These are phyloP conservation scores for Nakazawaea ernobii DNA, from an alignment of 805 yeast genomes.

Conservation along the genomic window DNA sequence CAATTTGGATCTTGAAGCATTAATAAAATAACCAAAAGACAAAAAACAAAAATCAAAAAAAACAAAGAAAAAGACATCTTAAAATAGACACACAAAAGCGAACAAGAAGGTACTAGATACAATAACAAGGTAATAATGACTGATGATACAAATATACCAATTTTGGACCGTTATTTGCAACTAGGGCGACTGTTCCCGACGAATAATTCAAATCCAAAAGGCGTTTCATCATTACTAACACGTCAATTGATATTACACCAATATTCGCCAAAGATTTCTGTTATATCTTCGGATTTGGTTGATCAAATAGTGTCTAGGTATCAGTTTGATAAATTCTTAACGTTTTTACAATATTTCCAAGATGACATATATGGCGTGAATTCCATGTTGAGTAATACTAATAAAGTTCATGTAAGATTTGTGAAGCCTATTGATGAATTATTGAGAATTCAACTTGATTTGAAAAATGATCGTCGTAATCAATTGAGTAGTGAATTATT, in stretches of 20 bases:
- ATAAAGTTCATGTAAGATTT: slow-evolving; percentile 20
- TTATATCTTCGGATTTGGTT: slow-evolving; percentile 20
- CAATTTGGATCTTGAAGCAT: too few species aligned
- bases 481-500: slow-evolving; percentile 19
- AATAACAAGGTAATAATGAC: not conserved
- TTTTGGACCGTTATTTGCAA: not conserved
- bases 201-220: slow-evolving; percentile 17
- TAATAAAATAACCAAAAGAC: too few species aligned
- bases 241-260: slow-evolving; percentile 23
- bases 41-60: too few species aligned
- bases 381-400: slow-evolving; percentile 1
- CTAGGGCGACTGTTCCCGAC: not conserved
- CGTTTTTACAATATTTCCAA: slow-evolving; percentile 24
- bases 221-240: slow-evolving; percentile 21
- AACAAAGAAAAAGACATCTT: not conserved
- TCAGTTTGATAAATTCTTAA: slow-evolving; percentile 16
- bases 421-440: slow-evolving; percentile 20
- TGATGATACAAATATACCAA: not conserved
- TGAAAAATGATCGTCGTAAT: slow-evolving; percentile 7
- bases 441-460: slow-evolving; percentile 18
- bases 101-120: not conserved
- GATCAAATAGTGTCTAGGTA: slow-evolving; percentile 16
- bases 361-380: slow-evolving; percentile 10
- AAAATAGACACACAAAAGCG: not conserved
- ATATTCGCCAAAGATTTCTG: slow-evolving; percentile 27